Percentiles rank a stretch among this genome's conserved stretches.
These are phyloP conservation scores for Aspergillus sp. DNA, from an alignment of 2,329 filamentous ascomycete species.

Conservation along the genomic window DNA sequence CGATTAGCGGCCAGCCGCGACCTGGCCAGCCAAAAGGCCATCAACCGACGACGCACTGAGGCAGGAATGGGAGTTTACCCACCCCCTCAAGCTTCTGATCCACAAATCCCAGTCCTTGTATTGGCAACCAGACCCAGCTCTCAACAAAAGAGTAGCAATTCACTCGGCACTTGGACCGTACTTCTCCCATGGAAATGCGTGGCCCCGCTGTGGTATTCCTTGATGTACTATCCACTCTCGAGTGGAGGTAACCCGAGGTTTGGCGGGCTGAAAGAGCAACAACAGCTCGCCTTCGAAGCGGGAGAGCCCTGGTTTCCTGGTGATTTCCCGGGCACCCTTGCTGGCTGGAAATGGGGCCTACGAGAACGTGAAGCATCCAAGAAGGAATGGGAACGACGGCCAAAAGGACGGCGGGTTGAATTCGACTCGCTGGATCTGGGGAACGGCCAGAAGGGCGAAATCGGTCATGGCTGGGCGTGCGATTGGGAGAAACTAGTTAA, in stretches of 20 bases:
- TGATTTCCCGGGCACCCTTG: slow-evolving; percentile 76
- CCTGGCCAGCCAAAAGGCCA: slow-evolving; percentile 72
- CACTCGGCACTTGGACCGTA: slow-evolving; percentile 75
- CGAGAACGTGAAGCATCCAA: slow-evolving; percentile 61
- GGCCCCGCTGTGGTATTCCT: slow-evolving; percentile 76
- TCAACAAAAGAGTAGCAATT: slow-evolving; percentile 43
- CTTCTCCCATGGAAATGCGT: slow-evolving; percentile 91
- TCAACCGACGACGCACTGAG: slow-evolving; percentile 72
- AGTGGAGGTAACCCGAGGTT: slow-evolving; percentile 79
- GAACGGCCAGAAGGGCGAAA: slow-evolving; percentile 71
- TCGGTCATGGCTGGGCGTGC: slow-evolving; percentile 78
- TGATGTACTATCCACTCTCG: slow-evolving; percentile 79
- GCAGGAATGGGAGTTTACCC: slow-evolving; percentile 64
- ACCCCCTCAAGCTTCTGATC: slow-evolving; percentile 60
- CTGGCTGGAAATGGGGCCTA: slow-evolving; percentile 76
- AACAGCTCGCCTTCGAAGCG: slow-evolving; percentile 79
- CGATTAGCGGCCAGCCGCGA: slow-evolving; percentile 66
- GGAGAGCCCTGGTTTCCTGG: slow-evolving; percentile 79
- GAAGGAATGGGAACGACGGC: slow-evolving; percentile 70
- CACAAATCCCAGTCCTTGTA: slow-evolving; percentile 74
- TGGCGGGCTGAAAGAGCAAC: slow-evolving; percentile 75
- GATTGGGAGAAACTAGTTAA: slow-evolving; percentile 74
- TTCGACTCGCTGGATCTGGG: slow-evolving; percentile 76
- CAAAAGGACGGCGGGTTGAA: slow-evolving; percentile 76
- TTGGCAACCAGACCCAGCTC: slow-evolving; percentile 57